Evolutionary conservation across 805 yeast species (phyloP).

Genomic region (Pichia californica): DNA sequence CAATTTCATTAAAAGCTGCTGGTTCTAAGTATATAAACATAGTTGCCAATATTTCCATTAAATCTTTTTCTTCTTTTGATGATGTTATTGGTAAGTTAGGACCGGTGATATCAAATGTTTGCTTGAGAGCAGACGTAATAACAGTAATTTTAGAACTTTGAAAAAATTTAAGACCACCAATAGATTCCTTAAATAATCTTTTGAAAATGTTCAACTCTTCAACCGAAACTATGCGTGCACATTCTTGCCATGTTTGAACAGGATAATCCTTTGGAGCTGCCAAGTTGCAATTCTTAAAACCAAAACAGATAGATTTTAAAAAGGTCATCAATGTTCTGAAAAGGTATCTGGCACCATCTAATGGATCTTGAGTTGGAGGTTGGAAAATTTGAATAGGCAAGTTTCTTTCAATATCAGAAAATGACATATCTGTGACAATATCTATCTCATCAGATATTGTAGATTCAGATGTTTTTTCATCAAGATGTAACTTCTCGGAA

Average conservation of each 20-base stretch:
- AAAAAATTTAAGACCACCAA: slow-evolving; percentile 73
- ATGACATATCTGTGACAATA: slow-evolving; percentile 24
- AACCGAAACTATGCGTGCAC: slow-evolving; percentile 73
- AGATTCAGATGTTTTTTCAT: not conserved
- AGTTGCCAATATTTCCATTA: slow-evolving; percentile 92
- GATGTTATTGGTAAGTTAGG: slow-evolving; percentile 82
- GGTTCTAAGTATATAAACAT: slow-evolving; percentile 92
- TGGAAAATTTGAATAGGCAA: slow-evolving; percentile 58
- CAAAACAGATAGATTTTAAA: slow-evolving; percentile 82
- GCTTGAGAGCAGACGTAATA: slow-evolving; percentile 28
- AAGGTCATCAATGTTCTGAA: slow-evolving; percentile 87
- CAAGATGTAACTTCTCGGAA: slow-evolving; percentile 6
- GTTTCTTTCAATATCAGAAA: slow-evolving; percentile 40
- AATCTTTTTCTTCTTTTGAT: slow-evolving; percentile 87
- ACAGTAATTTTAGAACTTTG: slow-evolving; percentile 46
- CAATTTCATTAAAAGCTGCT: slow-evolving; percentile 90
- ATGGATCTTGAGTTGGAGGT: slow-evolving; percentile 51
- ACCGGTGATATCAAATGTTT: slow-evolving; percentile 59
- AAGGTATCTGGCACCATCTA: slow-evolving; percentile 81
- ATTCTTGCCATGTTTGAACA: slow-evolving; percentile 69
- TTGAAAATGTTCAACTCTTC: slow-evolving; percentile 80
- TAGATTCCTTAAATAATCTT: slow-evolving; percentile 75
- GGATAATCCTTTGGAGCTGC: slow-evolving; percentile 55
- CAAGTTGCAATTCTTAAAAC: slow-evolving; percentile 84
- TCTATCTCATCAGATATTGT: slow-evolving; percentile 7